These are phyloP conservation scores for Boletus eberwhitei DNA, from an alignment of 768 basidiomycete species.

Conservation along the genomic window DNA sequence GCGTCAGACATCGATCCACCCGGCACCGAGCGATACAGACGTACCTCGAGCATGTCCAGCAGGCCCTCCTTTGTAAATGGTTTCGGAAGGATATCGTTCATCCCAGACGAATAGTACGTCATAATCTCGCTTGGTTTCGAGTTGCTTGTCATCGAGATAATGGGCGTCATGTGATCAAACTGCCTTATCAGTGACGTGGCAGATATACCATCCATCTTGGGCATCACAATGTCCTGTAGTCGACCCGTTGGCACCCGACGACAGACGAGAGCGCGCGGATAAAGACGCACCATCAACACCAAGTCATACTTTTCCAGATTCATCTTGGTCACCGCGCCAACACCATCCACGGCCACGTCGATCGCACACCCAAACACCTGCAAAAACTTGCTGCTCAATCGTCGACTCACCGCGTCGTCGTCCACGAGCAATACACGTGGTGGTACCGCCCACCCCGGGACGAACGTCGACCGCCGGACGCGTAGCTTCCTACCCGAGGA, in stretches of 20 bases:
- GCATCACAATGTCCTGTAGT: slow-evolving; percentile 90
- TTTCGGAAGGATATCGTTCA: slow-evolving; percentile 97
- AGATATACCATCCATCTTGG: slow-evolving; percentile 80
- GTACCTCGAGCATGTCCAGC: slow-evolving; percentile 86
- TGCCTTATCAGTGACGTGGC: slow-evolving; percentile 92
- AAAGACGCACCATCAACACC: slow-evolving; percentile 80
- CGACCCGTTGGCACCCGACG: neutral
- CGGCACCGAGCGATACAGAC: neutral
- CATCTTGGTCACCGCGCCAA: slow-evolving; percentile 93
- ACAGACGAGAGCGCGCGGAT: neutral
- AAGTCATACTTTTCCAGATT: slow-evolving; percentile 94
- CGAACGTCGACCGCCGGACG: slow-evolving; percentile 74
- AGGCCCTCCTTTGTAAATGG: slow-evolving; percentile 95
- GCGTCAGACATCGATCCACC: neutral
- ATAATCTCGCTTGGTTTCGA: slow-evolving; percentile 91
- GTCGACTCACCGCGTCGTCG: slow-evolving; percentile 89
- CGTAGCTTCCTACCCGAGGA: slow-evolving; percentile 45
- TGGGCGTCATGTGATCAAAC: slow-evolving; percentile 93
- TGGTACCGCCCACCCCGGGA: slow-evolving; percentile 88
- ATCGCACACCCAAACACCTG: slow-evolving; percentile 94
- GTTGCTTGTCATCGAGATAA: slow-evolving; percentile 98
- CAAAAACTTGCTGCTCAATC: slow-evolving; percentile 87
- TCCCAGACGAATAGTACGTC: slow-evolving; percentile 70
- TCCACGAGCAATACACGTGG: slow-evolving; percentile 92
- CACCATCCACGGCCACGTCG: slow-evolving; percentile 92